Percentiles rank a stretch among this genome's conserved stretches.
Conservation (phyloP, 768 basidiomycete species). For the Sporobolomyces pararoseus region DNA sequence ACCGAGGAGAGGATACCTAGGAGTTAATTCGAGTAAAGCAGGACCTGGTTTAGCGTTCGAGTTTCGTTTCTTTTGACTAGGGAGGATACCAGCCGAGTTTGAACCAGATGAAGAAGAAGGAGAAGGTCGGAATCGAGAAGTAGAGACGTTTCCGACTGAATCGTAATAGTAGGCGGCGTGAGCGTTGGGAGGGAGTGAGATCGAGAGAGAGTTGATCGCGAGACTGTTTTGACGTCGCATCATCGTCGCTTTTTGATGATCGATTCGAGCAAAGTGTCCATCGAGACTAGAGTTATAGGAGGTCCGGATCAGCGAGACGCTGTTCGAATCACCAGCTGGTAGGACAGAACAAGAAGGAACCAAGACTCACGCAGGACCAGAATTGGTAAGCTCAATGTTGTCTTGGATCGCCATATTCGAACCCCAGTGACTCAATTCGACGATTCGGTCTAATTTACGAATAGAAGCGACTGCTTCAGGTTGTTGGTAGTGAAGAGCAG, state of each 20-base stretch:
- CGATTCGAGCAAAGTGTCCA: constrained; percentile 89
- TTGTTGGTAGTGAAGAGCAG: constrained; percentile 69
- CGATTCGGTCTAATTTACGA: constrained; percentile 64
- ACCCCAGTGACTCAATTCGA: constrained; percentile 97
- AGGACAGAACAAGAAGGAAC: neutral
- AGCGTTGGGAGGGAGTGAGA: constrained; percentile 78
- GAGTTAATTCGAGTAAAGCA: constrained; percentile 74
- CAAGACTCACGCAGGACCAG: constrained; percentile 73
- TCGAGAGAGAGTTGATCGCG: constrained; percentile 65
- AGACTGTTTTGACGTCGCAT: constrained; percentile 66
- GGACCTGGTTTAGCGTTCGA: constrained; percentile 42
- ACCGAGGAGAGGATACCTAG: constrained; percentile 87
- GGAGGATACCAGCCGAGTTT: constrained; percentile 13
- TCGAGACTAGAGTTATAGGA: constrained; percentile 63
- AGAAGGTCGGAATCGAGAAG: constrained; percentile 69
- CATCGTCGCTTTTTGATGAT: constrained; percentile 72
- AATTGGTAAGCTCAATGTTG: constrained; percentile 76
- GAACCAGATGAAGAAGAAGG: neutral
- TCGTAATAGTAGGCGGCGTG: constrained; percentile 85
- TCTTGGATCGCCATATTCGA: constrained; percentile 90
- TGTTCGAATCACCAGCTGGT: neutral
- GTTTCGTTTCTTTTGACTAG: constrained; percentile 20
- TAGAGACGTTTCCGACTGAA: constrained; percentile 91
- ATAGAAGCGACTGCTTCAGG: constrained; percentile 78
- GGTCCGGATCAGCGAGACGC: neutral